A percentile compares a stretch with the other conserved stretches of the same genome.
Conservation (phyloP, 768 basidiomycete genomes). For the Auricularia cornea region DNA sequence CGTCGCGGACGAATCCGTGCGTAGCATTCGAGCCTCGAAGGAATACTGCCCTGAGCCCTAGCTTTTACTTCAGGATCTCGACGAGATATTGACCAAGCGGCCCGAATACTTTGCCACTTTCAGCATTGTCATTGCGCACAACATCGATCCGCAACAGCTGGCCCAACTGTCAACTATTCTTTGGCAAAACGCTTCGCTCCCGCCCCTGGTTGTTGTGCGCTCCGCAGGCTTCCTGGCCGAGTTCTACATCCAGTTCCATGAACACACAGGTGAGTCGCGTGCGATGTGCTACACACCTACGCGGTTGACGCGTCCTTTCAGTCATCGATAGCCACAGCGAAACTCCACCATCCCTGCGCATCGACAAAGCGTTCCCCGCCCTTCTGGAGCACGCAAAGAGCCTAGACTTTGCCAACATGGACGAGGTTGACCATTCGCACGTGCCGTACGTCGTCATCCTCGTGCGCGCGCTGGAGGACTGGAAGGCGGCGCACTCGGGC, state of each 20-base stretch:
- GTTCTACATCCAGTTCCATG: constrained; percentile 81
- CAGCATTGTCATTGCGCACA: constrained; percentile 79
- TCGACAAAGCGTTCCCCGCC: constrained; percentile 82
- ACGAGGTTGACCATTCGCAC: constrained; percentile 83
- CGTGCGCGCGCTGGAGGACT: constrained; percentile 71
- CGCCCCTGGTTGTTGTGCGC: constrained; percentile 69
- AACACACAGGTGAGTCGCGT: constrained; percentile 70
- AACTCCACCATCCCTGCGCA: constrained; percentile 61
- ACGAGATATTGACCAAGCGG: constrained; percentile 48
- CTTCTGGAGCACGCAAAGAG: constrained; percentile 64
- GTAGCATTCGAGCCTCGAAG: constrained; percentile 9
- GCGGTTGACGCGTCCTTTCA: too few species aligned
- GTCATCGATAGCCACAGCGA: constrained; percentile 89
- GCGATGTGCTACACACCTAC: background rate
- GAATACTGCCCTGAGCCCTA: background rate
- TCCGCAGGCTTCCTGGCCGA: constrained; percentile 88
- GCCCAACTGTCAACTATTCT: constrained; percentile 54
- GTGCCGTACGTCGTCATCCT: constrained; percentile 87
- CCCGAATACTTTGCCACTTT: constrained; percentile 52
- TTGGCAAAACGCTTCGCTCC: constrained; percentile 52
- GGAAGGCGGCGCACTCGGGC: constrained; percentile 77
- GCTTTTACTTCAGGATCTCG: constrained; percentile 41
- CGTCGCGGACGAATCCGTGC: constrained; percentile 43
- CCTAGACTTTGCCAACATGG: constrained; percentile 70
- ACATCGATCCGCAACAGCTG: constrained; percentile 51